Base-by-base conservation (phyloP, 441 rosid genomes). In the Euphorbia celastroides region DNA sequence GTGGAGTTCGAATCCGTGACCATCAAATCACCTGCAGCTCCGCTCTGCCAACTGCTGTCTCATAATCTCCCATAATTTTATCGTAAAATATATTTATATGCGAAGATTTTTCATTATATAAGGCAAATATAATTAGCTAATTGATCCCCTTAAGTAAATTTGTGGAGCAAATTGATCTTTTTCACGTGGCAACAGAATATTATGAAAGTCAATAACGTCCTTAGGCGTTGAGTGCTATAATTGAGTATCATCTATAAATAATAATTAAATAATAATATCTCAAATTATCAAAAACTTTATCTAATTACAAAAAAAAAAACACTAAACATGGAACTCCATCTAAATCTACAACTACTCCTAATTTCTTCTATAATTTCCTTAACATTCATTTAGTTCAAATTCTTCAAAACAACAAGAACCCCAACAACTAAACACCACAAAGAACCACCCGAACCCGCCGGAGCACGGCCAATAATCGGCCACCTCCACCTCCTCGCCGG, bases 391-490 rank as follows among this genome's bases (percentile, higher is more conserved):
- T 75, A 26, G 72, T 50, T 42, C 34, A 46, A 62, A 31, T 68
- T 65, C 22, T 23, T 67, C 46, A 17, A 41, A 63, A 42, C 60
- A 36, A n/a, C n/a, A 62, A 62, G 0, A 56, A 27, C 7, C 3
- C n/a, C n/a, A n/a, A 12, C 31, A 7, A 57, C 17, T 0, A 19
- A 55, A 14, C 72, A 63, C 9, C 34, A 20, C 20, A 68, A 19
- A 31, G 26, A 62, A 34, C 77, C 80, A 46, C 86, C 91, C 5
- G 79, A 80, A 78, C 82, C 86, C 10, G 64, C 70, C 2, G 86
- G 88, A 1, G 75, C 88, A 27, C 84, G 88, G 91, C 89, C 91
- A n/a, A 60, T 89, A 50, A 74, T 86, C 5, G 92, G 92, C 34
- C 91, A 89, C 62, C 86, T 89, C 34, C 89, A 74, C 66, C 74